Conservation (phyloP, 345 rosid genomes). For the Arabis alpina region DNA sequence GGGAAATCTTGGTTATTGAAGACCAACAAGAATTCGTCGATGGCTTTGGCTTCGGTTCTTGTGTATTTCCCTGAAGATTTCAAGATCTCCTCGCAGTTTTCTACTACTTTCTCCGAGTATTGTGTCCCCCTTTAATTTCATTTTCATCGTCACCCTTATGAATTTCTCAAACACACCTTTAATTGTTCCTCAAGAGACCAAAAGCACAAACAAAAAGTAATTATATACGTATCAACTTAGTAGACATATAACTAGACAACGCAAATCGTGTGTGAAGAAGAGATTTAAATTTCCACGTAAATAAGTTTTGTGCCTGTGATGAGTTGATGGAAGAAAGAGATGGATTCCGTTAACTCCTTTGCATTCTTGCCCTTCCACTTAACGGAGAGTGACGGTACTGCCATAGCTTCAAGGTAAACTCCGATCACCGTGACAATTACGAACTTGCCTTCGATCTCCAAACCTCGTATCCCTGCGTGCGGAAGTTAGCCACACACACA, state of each 20-base stretch:
- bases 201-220: too few relatives aligned
- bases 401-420: constrained; percentile 62
- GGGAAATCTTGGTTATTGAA: constrained; percentile 65
- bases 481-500: not conserved
- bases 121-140: constrained; percentile 59
- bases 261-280: constrained; percentile 19
- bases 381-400: constrained; percentile 54
- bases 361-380: constrained; percentile 74
- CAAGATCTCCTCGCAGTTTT: constrained; percentile 66
- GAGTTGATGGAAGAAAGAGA: constrained; percentile 65
- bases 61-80: constrained; percentile 65
- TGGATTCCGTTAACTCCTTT: constrained; percentile 55
- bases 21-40: constrained; percentile 50
- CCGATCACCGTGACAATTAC: constrained; percentile 75
- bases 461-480: constrained; percentile 63
- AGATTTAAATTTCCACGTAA: not conserved
- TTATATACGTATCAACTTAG: not conserved
- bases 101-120: constrained; percentile 66
- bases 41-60: constrained; percentile 65
- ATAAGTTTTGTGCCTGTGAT: constrained; percentile 55
- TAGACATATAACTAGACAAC: not conserved
- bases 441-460: constrained; percentile 71
- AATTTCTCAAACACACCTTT: constrained; percentile 66
- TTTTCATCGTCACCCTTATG: constrained; percentile 56
- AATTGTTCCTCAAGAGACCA: not conserved